Evolutionary conservation across 2,329 filamentous ascomycete genomes (phyloP).

Genomic region (Gnomoniopsis sp.): DNA sequence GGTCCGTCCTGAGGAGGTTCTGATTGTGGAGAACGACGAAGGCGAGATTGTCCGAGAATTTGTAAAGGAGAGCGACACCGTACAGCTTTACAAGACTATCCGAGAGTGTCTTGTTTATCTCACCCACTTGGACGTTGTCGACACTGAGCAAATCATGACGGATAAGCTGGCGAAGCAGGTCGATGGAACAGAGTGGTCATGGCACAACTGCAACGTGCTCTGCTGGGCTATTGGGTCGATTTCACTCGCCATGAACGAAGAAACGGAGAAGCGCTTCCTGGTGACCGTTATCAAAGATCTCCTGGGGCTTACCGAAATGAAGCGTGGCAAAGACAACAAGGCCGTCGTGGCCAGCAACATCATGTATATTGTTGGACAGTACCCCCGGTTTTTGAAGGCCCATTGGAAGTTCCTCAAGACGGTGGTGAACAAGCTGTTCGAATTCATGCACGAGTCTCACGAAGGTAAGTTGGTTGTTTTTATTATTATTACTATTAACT

Average conservation of each 20-base stretch:
- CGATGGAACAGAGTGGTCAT: conserved; percentile 95
- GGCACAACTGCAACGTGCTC: conserved; percentile 98
- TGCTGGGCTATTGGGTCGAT: conserved; percentile 99
- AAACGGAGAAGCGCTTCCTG: conserved; percentile 96
- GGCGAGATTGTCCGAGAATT: conserved; percentile 99
- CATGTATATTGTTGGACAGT: conserved; percentile 99
- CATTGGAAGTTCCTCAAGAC: conserved; percentile 99
- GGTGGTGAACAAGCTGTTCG: conserved; percentile 98
- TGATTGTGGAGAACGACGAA: conserved; percentile 99
- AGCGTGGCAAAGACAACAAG: conserved; percentile 99
- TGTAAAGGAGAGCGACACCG: conserved; percentile 98
- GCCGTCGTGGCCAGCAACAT: conserved; percentile 98
- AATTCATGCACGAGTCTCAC: conserved; percentile 99
- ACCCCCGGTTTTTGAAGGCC: conserved; percentile 95
- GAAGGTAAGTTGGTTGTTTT: conserved; percentile 62
- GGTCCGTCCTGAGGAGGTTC: conserved; percentile 94
- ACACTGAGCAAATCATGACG: conserved; percentile 99
- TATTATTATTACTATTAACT: neutral
- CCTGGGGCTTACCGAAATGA: conserved; percentile 96
- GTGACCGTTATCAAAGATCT: conserved; percentile 99
- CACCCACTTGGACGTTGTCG: conserved; percentile 93
- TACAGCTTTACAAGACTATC: conserved; percentile 98
- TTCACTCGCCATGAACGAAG: conserved; percentile 98
- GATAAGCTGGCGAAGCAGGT: conserved; percentile 96
- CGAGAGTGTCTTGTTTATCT: conserved; percentile 95